Evolutionary conservation across 1,284 basidiomycete genomes (phyloP), one percentile per base, ranked within the genome.

Genomic region (Mycena sp.): DNA sequence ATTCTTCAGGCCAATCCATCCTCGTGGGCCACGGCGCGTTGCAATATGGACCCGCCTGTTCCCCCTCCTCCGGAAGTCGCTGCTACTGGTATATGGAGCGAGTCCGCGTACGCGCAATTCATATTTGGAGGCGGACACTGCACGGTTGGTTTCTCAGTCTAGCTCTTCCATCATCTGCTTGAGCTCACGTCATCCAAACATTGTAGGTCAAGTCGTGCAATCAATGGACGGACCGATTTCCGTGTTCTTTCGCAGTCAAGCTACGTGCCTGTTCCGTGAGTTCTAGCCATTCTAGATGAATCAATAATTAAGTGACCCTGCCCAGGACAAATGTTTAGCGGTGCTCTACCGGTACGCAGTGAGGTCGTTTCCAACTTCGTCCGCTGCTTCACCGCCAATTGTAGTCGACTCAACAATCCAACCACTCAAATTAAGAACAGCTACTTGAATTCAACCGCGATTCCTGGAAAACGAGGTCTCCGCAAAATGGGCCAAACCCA

Each of bases 121-220:
- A 43, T 64, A 17, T 64, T 64, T 19, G 62, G 57, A 7, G 62
- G 62, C 11, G 50, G 62, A 0, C 9, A 55, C n/a, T 64, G 62
- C 40, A n/a, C 29, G 14, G 51, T 52, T 2, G 6, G 57, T 32
- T 2, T 19, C n/a, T n/a, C n/a, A n/a, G n/a, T n/a, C n/a, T 25
- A 14, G 25, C 21, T 19, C 17, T 19, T 12, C 30, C 21, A 29
- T 7, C 23, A 9, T 12, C 19, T 11, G 17, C 4, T 25, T 49
- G 14, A 38, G 17, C 4, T 21, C 29, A n/a, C 12, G 43, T 41
- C 11, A 9, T 9, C n/a, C n/a, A n/a, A n/a, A n/a, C n/a, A n/a
- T 4, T 4, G 17, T 14, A 59, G 57, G 57, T 40, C 6, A 64
- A 56, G 30, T 40, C 52, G 1, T 64, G 57, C 46, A 58, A 59